Evolutionary conservation across 495 filamentous ascomycete species (phyloP).

Genomic region (Paragyromitra xinjiangensis): DNA sequence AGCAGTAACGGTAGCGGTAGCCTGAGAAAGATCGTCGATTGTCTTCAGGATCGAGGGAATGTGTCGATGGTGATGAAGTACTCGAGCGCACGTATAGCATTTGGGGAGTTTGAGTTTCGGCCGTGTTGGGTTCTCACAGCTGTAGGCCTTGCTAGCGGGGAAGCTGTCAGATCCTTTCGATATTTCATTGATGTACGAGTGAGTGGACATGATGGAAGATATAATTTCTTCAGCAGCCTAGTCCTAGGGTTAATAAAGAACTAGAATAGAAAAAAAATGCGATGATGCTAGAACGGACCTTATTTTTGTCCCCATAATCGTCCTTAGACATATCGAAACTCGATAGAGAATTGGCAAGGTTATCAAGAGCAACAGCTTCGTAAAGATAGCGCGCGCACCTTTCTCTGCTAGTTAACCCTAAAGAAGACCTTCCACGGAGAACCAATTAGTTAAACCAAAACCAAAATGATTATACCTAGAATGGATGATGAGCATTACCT

Average conservation of each 20-base stretch:
- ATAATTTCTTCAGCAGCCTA: background rate
- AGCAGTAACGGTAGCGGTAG: background rate
- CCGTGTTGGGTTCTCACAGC: background rate
- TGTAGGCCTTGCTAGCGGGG: background rate
- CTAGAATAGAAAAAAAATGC: too few species aligned
- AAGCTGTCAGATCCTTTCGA: too few species aligned
- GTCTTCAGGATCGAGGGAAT: background rate
- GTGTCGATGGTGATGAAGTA: conserved; percentile 20
- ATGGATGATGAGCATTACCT: background rate
- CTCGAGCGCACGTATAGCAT: conserved; percentile 28
- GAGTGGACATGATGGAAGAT: background rate
- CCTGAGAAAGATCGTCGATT: background rate
- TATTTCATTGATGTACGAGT: background rate
- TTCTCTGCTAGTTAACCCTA: background rate
- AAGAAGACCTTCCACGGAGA: background rate
- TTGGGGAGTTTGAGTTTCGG: background rate
- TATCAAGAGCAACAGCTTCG: background rate
- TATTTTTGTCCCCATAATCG: too few species aligned
- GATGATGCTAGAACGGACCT: too few species aligned
- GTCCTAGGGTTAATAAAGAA: too few species aligned
- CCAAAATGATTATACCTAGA: background rate
- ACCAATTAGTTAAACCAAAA: background rate
- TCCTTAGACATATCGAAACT: background rate
- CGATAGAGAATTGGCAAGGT: background rate
- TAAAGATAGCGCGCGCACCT: background rate